Conservation (phyloP, 2,329 filamentous ascomycete genomes). For the Aureobasidium sp. region DNA sequence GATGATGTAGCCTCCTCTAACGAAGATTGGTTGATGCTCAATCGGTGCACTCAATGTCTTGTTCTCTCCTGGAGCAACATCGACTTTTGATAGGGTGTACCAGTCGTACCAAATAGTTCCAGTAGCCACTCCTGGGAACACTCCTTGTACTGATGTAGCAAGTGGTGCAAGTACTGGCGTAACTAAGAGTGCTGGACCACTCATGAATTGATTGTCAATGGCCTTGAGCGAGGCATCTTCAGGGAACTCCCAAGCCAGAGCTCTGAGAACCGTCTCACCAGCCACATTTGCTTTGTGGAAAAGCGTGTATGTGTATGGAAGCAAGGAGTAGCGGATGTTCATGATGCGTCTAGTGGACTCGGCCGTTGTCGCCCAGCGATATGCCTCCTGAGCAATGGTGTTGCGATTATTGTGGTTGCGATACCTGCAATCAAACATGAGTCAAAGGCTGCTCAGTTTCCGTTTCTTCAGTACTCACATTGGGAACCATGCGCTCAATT, state of each 20-base stretch:
- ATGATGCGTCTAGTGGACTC: conserved; percentile 24
- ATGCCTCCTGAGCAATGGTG: conserved; percentile 25
- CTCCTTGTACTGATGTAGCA: conserved; percentile 22
- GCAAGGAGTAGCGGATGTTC: conserved; percentile 24
- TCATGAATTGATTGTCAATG: conserved; percentile 26
- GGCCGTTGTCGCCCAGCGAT: conserved; percentile 23
- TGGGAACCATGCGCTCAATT: conserved; percentile 24
- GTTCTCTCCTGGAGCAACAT: conserved; percentile 21
- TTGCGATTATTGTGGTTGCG: conserved; percentile 25
- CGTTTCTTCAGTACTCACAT: conserved; percentile 1
- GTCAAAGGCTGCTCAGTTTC: too few species aligned
- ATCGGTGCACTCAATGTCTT: conserved; percentile 23
- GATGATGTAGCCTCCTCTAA: conserved; percentile 22
- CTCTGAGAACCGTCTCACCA: conserved; percentile 22
- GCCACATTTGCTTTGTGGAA: conserved; percentile 22
- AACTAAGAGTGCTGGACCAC: conserved; percentile 22
- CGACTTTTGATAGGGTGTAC: conserved; percentile 21
- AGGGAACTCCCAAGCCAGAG: conserved; percentile 24
- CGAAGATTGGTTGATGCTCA: conserved; percentile 20
- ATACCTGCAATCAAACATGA: conserved; percentile 14
- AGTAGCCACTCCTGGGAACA: conserved; percentile 23
- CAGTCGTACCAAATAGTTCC: conserved; percentile 26
- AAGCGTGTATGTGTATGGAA: conserved; percentile 25
- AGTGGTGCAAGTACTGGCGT: conserved; percentile 23
- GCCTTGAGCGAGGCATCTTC: conserved; percentile 21